These are phyloP conservation scores for Micromonas pusilla DNA, from an alignment of 139 green algal species.

Conservation along the genomic window DNA sequence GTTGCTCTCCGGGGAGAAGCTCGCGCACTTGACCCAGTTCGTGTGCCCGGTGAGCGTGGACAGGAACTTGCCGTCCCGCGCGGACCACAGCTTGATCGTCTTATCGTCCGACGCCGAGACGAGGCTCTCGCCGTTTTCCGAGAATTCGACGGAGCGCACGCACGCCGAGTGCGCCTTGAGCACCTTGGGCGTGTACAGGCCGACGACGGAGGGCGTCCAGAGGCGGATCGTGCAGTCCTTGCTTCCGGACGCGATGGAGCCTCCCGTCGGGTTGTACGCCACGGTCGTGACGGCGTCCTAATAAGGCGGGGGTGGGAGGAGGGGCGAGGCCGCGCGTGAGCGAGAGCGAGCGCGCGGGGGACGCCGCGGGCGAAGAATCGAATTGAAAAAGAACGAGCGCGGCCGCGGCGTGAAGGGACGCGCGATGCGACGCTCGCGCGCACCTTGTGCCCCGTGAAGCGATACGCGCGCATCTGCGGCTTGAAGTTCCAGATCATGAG, in stretches of 20 bases:
- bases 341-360: too few relatives aligned
- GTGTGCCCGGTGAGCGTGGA: conserved; percentile 70
- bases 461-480: conserved; percentile 65
- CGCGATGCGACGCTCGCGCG: too few relatives aligned
- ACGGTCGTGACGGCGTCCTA: conserved; percentile 69
- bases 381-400: too few relatives aligned
- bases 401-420: too few relatives aligned
- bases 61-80: conserved; percentile 66
- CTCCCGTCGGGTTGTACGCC: conserved; percentile 55
- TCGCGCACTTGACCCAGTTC: conserved; percentile 77
- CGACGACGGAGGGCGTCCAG: conserved; percentile 77
- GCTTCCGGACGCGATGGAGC: conserved; percentile 70
- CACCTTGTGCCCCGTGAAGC: conserved; percentile 76
- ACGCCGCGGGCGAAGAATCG: too few relatives aligned
- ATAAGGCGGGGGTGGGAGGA: too few relatives aligned
- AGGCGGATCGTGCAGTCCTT: conserved; percentile 75
- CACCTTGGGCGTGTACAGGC: conserved; percentile 20
- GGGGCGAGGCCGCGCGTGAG: too few relatives aligned
- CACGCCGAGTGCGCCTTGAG: conserved; percentile 68
- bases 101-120: conserved; percentile 78
- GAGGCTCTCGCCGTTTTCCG: conserved; percentile 61
- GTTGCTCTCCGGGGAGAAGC: conserved; percentile 65
- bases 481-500: conserved; percentile 93
- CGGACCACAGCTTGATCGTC: conserved; percentile 79
- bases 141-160: conserved; percentile 70